Conservation (phyloP, 164 flowering plant genomes). For the Aristolochia fimbriata region DNA sequence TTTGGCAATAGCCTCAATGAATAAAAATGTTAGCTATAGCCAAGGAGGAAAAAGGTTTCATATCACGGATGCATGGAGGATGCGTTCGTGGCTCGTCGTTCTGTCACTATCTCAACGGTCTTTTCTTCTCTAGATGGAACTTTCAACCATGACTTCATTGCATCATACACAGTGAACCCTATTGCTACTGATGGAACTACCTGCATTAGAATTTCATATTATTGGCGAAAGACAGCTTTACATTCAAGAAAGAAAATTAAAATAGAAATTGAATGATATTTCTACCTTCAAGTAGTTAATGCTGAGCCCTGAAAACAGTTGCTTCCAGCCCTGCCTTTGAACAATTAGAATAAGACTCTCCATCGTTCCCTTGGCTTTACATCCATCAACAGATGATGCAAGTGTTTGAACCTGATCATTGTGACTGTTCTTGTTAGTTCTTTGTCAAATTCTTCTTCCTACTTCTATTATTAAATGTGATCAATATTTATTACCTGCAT, state of each 20-base stretch:
- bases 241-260: background rate
- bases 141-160: conserved; percentile 63
- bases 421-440: no score
- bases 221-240: background rate
- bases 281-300: conserved; percentile 81
- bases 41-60: background rate
- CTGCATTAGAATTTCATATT: conserved; percentile 22
- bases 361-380: conserved; percentile 49
- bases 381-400: conserved; percentile 23
- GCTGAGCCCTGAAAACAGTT: conserved; percentile 89
- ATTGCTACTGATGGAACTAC: conserved; percentile 98
- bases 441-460: background rate
- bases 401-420: conserved; percentile 54
- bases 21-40: conserved; percentile 1
- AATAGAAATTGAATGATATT: background rate
- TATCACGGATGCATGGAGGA: conserved; percentile 33
- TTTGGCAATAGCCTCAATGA: no score
- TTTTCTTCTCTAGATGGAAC: conserved; percentile 75
- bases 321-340: conserved; percentile 82
- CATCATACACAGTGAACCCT: conserved; percentile 89
- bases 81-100: conserved; percentile 24
- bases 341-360: conserved; percentile 51
- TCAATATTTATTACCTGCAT: conserved; percentile 67
- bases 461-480: background rate
- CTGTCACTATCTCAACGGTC: conserved; percentile 28